Percentiles rank a stretch among this genome's conserved stretches.
phyloP scores from a whole-genome alignment of 345 rosid species.

The Eucalyptus dawsonii region DNA sequence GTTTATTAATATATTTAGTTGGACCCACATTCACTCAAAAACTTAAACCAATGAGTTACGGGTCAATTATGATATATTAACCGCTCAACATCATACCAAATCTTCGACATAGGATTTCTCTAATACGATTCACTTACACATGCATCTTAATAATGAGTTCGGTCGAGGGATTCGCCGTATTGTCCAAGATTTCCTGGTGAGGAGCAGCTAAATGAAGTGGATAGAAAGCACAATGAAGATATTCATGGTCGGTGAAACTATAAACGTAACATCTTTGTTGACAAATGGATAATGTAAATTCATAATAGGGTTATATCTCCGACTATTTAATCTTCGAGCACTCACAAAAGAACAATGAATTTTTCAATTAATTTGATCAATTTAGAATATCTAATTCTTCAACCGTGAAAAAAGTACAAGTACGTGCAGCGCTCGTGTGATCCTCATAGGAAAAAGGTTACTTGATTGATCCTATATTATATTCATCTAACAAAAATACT shows the following conservation, averaged over 20 bases:
- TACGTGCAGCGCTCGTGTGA: neutral
- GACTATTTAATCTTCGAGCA: neutral
- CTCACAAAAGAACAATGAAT: neutral
- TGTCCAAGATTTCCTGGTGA: too few species aligned
- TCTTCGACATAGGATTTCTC: too few species aligned
- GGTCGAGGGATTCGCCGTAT: too few species aligned
- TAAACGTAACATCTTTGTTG: neutral
- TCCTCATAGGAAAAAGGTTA: neutral
- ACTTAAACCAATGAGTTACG: too few species aligned
- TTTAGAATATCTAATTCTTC: neutral
- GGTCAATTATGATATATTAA: too few species aligned
- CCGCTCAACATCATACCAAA: too few species aligned
- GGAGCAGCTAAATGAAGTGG: too few species aligned
- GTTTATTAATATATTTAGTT: too few species aligned
- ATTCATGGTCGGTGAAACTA: neutral
- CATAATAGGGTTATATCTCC: neutral
- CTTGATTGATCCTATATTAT: neutral
- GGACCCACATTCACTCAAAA: too few species aligned
- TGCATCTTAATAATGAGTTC: too few species aligned
- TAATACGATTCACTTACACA: too few species aligned
- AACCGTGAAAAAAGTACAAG: neutral
- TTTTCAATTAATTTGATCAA: neutral
- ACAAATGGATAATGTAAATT: neutral
- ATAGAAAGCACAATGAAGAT: too few species aligned
- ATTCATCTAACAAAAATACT: neutral